Evolutionary conservation across 352 stramenopile genomes (phyloP).

Genomic region (Achlya hypogyna): DNA sequence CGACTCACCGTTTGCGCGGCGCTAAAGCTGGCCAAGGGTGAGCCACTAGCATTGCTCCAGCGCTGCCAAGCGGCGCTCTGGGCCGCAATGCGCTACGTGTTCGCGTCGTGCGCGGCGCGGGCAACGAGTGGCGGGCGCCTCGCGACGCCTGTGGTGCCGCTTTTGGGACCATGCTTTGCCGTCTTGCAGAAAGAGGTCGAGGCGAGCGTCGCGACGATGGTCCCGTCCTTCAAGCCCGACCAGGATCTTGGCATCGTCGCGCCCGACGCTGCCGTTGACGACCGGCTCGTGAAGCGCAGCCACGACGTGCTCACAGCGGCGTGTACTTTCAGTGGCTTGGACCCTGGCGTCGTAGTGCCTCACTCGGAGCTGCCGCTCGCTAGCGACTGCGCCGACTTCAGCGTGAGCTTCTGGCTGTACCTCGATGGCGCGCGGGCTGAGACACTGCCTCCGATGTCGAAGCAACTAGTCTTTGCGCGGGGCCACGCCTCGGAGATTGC

Average conservation of each 20-base stretch:
- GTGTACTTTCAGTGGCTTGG: neutral
- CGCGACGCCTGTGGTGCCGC: neutral
- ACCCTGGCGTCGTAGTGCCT: neutral
- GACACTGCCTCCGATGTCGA: slow-evolving; percentile 19
- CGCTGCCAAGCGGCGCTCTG: neutral
- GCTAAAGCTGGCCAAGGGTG: neutral
- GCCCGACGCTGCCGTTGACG: neutral
- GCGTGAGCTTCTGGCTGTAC: slow-evolving; percentile 81
- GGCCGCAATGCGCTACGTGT: slow-evolving; percentile 14
- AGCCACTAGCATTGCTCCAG: neutral
- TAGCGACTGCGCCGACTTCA: slow-evolving; percentile 73
- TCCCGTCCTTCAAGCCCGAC: neutral
- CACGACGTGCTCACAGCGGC: neutral
- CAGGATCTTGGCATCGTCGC: neutral
- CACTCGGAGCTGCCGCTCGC: slow-evolving; percentile 50
- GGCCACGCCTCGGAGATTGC: slow-evolving; percentile 48
- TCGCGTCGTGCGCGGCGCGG: neutral
- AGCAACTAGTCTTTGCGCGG: slow-evolving; percentile 62
- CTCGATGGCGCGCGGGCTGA: slow-evolving; percentile 25
- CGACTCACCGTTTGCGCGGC: neutral
- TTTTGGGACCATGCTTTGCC: neutral
- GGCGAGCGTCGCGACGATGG: neutral
- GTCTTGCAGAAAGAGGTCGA: neutral
- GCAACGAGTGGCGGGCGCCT: neutral
- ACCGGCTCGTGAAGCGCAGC: neutral